Base-by-base conservation (phyloP, 768 basidiomycete genomes). In the Russula abietina region DNA sequence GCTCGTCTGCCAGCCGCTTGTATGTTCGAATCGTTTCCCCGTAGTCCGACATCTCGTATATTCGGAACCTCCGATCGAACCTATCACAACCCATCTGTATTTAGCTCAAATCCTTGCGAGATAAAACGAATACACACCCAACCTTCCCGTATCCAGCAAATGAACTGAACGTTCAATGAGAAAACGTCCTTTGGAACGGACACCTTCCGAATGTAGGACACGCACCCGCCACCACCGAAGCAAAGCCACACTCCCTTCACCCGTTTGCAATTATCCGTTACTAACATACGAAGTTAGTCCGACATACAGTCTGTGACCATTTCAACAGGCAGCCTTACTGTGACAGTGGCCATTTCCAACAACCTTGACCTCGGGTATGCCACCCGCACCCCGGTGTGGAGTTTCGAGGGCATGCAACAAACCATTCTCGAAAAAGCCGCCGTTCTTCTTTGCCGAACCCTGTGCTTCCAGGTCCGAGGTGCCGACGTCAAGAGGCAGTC, bases 271-370 rank as follows among this genome's bases (percentile, higher is more conserved):
- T 93, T 88, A 70, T 97, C 93, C 17, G 91, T 93, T 17, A 92
- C 90, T 90, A 22, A 10, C 22, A 43, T 45, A 24, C 8, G 38
- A 51, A 11, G 59, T 74, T 51, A 71, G 69, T 52, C 57, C 19
- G 65, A 28, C 45, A 30, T 12, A 24, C 52, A n/a, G 57, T 55
- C 12, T 14, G 22, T 26, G 9, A 14, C 33, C 17, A 68, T 10
- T 46, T 32, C 7, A 49, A 9, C 30, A 32, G 26, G 33, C 22
- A 41, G 52, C 14, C 83, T 63, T 72, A 89, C 90, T 72, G 74
- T 98, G 96, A 70, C 83, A 88, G 71, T 98, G 96, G 0, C 95
- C 96, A 73, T 98, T 93, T 24, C 83, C 88, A 17, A 96, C 79
- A 2, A 90, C 89, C 73, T 96, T 96, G 49, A 95, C 88, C 69